A percentile compares a stretch with the other conserved stretches of the same genome.
These are phyloP conservation scores for Elsinoe necatrix DNA, from an alignment of 2,329 filamentous ascomycete species.

Conservation along the genomic window DNA sequence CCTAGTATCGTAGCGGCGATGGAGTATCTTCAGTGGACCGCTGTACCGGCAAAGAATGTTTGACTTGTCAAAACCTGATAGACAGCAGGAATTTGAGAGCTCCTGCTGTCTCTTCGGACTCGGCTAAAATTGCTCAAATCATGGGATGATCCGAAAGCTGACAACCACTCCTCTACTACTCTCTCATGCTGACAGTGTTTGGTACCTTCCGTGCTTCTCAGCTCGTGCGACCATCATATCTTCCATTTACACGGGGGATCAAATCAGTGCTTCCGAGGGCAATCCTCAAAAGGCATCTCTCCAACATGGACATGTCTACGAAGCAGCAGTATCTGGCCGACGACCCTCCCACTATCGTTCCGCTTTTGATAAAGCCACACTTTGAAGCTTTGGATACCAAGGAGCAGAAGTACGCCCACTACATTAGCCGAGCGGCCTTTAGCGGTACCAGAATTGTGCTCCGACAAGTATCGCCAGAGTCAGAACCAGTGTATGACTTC, in stretches of 20 bases:
- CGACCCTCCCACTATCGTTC: conserved; percentile 77
- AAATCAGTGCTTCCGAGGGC: background rate
- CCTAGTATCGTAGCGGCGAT: background rate
- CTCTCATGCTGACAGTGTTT: background rate
- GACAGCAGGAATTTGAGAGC: no score
- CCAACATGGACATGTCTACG: conserved; percentile 35
- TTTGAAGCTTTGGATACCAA: conserved; percentile 69
- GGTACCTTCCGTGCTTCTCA: background rate
- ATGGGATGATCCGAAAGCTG: background rate
- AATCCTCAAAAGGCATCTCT: conserved; percentile 18
- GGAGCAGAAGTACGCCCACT: conserved; percentile 82
- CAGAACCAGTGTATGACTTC: conserved; percentile 47
- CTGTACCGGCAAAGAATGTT: no score
- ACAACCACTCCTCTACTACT: background rate
- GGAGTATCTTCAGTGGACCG: background rate
- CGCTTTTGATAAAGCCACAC: conserved; percentile 83
- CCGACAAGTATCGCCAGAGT: conserved; percentile 45
- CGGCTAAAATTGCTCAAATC: background rate
- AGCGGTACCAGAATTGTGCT: conserved; percentile 45
- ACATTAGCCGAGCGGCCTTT: conserved; percentile 55
- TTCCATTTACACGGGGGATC: background rate
- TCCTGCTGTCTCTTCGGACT: no score
- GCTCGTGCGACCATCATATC: no score
- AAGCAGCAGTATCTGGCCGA: conserved; percentile 76
- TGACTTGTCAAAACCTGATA: no score